Base-by-base conservation (phyloP, 805 yeast genomes). In the Kodamaea sagamina region DNA sequence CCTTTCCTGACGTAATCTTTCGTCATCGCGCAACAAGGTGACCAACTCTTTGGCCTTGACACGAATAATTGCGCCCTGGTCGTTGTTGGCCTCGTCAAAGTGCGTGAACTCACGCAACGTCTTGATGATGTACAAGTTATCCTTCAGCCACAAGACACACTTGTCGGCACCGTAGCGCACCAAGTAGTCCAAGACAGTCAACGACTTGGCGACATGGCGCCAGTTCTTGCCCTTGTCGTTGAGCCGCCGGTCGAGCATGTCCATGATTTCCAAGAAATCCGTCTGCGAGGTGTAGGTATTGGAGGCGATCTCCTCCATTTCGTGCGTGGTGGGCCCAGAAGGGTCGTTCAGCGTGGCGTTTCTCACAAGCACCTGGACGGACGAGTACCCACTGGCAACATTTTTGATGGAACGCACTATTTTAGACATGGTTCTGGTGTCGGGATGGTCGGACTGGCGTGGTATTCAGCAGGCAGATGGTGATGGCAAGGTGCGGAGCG, bases 181-280 rank as follows among this genome's bases (percentile, higher is more conserved):
- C 45, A 90, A 71, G 65, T 83, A 92, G 57, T 90, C 97, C 53
- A 92, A 74, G n/a, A 92, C 82, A 1, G 95, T 85, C 48, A 92
- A 73, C 1, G 96, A 83, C 64, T 92, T 93, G 49, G 95, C 90
- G 39, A 92, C 90, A 62, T 92, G 99, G 52, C 96, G 78, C 97
- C 97, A 92, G 67, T 92, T 86, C 63, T 89, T 90, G 48, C 98
- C 98, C 71, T 90, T 90, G 61, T 92, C 98, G 59, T 92, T 92
- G 51, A 92, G 70, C 50, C 99, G 78, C 52, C 89, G 80, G 67
- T 92, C 97, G 35, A 92, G 67, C 84, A 92, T 89, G 58, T 92
- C 97, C 95, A 92, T 86, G 36, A 89, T 81, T 59, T 89, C 95
- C 57, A 89, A 74, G 55, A 89, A 81, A 54, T 88, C 95, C 2